phyloP scores from a whole-genome alignment of 2,329 filamentous ascomycete genomes.

The Verticillium albo-atrum region DNA sequence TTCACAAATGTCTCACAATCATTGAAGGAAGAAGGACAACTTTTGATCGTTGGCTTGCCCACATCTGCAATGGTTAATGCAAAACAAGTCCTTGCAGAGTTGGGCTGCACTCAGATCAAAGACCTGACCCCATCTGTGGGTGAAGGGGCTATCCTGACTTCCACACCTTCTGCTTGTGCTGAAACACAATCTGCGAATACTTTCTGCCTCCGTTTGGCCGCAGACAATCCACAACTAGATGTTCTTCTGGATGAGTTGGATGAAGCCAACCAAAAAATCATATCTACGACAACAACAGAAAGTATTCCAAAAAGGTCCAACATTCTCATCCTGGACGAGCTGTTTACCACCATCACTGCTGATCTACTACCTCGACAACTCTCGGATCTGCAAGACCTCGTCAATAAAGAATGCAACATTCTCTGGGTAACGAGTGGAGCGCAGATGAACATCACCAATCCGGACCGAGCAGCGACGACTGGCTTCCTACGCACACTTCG shows the following conservation, averaged over 20 bases:
- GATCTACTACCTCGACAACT: conserved; percentile 10
- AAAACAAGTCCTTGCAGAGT: background rate
- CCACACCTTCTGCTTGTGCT: background rate
- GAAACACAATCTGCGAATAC: background rate
- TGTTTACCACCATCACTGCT: conserved; percentile 5
- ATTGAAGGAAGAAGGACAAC: background rate
- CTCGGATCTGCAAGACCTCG: conserved; percentile 15
- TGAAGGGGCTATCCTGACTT: background rate
- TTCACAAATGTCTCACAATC: background rate
- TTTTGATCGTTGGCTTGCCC: background rate
- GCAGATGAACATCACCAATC: conserved; percentile 16
- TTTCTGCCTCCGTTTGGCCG: background rate
- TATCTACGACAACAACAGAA: background rate
- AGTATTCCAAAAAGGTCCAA: background rate
- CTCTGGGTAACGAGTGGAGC: conserved; percentile 21
- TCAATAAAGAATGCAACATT: conserved; percentile 9
- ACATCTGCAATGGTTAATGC: background rate
- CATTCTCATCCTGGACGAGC: conserved; percentile 3
- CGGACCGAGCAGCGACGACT: conserved; percentile 9
- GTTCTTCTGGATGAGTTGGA: background rate
- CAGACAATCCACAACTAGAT: background rate
- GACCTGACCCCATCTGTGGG: background rate
- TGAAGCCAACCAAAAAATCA: background rate
- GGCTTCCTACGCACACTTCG: conserved; percentile 1
- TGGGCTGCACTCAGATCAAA: background rate